These are phyloP conservation scores for Pneumocystis murina DNA, from an alignment of 1,139 yeast species.

Conservation along the genomic window DNA sequence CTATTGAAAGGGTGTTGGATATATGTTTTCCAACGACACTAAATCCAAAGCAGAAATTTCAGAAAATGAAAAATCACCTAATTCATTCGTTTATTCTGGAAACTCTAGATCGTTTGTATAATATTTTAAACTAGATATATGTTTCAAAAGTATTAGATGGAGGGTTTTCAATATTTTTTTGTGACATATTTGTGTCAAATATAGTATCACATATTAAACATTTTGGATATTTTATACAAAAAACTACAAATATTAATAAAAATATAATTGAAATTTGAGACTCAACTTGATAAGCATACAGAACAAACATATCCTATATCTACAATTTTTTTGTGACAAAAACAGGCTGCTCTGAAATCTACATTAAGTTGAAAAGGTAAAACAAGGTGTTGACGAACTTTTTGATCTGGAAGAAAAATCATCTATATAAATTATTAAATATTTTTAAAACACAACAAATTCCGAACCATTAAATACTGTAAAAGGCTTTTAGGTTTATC, in stretches of 20 bases:
- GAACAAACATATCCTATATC: constrained; percentile 92
- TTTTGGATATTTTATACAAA: constrained; percentile 28
- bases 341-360: constrained; percentile 90
- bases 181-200: constrained; percentile 26
- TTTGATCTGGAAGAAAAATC: constrained; percentile 73
- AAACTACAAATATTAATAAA: constrained; percentile 27
- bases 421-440: constrained; percentile 12
- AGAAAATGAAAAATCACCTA: background rate
- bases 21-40: background rate
- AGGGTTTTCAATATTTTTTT: background rate
- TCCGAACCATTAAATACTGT: constrained; percentile 42
- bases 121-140: background rate
- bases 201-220: constrained; percentile 60
- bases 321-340: constrained; percentile 71
- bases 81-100: background rate
- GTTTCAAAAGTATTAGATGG: background rate
- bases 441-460: background rate
- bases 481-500: constrained; percentile 64
- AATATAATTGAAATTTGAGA: constrained; percentile 15
- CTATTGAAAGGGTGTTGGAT: background rate
- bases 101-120: background rate
- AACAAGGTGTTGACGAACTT: constrained; percentile 55
- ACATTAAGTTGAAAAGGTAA: constrained; percentile 77
- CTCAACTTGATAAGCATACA: constrained; percentile 62
- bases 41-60: background rate